A percentile compares a stretch with the other conserved stretches of the same genome.
Conservation (phyloP, 1,284 basidiomycete genomes). For the Puccinia novopanici region DNA sequence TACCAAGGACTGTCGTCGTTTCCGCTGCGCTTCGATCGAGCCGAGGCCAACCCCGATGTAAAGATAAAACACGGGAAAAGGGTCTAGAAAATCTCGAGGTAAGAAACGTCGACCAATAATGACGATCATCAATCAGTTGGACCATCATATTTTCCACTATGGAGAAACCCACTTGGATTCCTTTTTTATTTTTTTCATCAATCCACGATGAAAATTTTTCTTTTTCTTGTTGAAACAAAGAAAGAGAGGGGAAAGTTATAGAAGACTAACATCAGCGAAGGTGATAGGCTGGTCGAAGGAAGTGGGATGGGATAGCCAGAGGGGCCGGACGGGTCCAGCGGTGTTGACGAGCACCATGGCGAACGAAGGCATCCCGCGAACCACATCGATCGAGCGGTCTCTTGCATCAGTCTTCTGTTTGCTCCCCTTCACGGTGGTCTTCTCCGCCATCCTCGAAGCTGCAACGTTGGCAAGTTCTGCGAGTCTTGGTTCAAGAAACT, state of each 20-base stretch:
- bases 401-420: too few species aligned
- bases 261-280: constrained; percentile 39
- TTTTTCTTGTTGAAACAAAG: too few species aligned
- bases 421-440: neutral
- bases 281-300: constrained; percentile 26
- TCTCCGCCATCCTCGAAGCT: too few species aligned
- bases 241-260: too few species aligned
- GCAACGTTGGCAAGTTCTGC: too few species aligned
- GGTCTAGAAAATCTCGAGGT: constrained; percentile 1
- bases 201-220: neutral
- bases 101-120: neutral
- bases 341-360: constrained; percentile 46
- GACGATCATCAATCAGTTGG: neutral
- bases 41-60: constrained; percentile 32
- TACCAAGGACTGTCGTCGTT: too few species aligned
- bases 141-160: too few species aligned
- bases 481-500: too few species aligned
- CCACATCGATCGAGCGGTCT: constrained; percentile 34
- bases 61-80: constrained; percentile 45
- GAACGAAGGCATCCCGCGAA: constrained; percentile 36
- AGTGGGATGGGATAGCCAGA: constrained; percentile 21
- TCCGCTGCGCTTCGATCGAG: neutral
- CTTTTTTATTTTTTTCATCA: too few species aligned
- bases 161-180: too few species aligned
- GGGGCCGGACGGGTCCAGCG: constrained; percentile 20